Conservation (phyloP, 306 rosid species). For the Cajanus cajan region DNA sequence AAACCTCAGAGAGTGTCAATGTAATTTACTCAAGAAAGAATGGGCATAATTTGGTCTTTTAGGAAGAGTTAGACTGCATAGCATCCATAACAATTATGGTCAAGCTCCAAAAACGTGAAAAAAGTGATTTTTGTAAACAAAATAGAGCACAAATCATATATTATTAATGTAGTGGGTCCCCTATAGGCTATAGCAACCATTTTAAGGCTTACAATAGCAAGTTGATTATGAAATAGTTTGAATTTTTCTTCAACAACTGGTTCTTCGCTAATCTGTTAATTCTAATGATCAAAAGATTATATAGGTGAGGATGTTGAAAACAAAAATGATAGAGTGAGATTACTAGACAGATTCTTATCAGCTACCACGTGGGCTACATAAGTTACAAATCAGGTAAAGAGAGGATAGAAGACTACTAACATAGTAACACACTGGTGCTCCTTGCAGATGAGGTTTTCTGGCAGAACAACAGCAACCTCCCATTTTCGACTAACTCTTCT, state of each 20-base stretch:
- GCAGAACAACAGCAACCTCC: conserved; percentile 91
- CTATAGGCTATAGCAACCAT: neutral
- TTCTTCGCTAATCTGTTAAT: neutral
- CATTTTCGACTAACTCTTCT: conserved; percentile 47
- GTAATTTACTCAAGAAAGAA: too few species aligned
- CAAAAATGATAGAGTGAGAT: neutral
- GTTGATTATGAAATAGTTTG: neutral
- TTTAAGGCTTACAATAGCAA: neutral
- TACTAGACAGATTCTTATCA: neutral
- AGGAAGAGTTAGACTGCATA: neutral
- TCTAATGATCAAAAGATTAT: neutral
- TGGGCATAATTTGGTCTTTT: neutral
- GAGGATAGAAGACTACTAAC: conserved; percentile 48
- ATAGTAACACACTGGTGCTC: conserved; percentile 76
- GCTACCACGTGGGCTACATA: neutral
- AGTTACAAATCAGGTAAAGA: conserved; percentile 12
- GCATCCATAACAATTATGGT: neutral
- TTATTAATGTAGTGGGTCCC: neutral
- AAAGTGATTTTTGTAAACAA: neutral
- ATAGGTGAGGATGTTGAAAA: neutral
- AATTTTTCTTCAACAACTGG: neutral
- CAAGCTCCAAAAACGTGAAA: neutral
- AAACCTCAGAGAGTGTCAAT: too few species aligned
- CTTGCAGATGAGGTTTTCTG: conserved; percentile 68
- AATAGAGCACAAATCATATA: neutral